A percentile compares a stretch with the other conserved stretches of the same genome.
phyloP scores from a whole-genome alignment of 805 yeast species.

The Yamadazyma ubonensis region DNA sequence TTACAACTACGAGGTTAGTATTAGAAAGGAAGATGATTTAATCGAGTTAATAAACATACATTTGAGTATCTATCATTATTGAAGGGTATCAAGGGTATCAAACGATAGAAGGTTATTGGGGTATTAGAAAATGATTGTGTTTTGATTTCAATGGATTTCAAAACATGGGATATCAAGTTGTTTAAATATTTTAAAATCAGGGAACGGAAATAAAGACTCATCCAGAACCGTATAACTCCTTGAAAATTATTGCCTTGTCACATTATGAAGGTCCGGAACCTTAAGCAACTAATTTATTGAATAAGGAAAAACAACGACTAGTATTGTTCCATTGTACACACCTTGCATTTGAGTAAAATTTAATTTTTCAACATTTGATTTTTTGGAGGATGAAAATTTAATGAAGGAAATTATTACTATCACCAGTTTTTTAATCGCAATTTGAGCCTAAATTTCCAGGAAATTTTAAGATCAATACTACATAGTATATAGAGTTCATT shows the following conservation, averaged over 20 bases:
- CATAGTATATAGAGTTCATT: neutral
- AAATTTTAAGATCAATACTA: neutral
- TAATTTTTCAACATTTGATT: neutral
- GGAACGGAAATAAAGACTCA: neutral
- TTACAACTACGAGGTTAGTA: slow-evolving; percentile 13
- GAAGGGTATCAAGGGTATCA: slow-evolving; percentile 12
- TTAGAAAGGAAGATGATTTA: neutral
- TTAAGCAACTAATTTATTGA: slow-evolving; percentile 10
- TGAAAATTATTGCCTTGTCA: slow-evolving; percentile 1
- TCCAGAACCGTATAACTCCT: slow-evolving; percentile 6
- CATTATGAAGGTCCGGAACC: slow-evolving; percentile 1
- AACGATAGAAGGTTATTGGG: slow-evolving; percentile 9
- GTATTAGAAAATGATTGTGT: slow-evolving; percentile 8
- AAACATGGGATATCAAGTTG: neutral
- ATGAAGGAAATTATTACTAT: slow-evolving; percentile 1
- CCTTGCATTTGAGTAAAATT: slow-evolving; percentile 7
- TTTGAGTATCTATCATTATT: slow-evolving; percentile 15
- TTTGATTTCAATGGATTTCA: neutral
- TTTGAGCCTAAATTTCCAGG: neutral
- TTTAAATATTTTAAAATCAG: slow-evolving; percentile 5
- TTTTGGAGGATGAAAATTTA: neutral
- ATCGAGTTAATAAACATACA: slow-evolving; percentile 10
- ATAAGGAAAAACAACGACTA: slow-evolving; percentile 6
- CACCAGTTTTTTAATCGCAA: slow-evolving; percentile 6
- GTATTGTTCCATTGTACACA: slow-evolving; percentile 7